Evolutionary conservation across 306 rosid species (phyloP), one percentile per base, ranked within the genome.

Genomic region (Carpinus fangiana): DNA sequence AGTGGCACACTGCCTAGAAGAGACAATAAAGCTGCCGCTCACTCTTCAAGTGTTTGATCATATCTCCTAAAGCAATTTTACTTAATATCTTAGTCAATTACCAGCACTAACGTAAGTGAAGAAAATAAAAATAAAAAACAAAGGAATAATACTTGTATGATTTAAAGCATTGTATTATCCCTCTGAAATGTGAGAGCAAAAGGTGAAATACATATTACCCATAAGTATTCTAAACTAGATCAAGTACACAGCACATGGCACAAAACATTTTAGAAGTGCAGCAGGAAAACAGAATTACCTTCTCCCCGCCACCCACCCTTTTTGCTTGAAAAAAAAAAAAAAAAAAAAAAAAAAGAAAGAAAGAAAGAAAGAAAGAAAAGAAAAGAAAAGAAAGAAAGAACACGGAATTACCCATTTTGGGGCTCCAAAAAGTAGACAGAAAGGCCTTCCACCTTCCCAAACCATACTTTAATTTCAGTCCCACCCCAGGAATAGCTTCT

Each of bases 381-480:
- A 16, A 36, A 56, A 14, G 43, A 43, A 76, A 66, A 60, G 26
- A 23, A 31, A 31, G 34, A 75, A 61, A 46, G 76, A 88, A 78
- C 43, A 78, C 26, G 53, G 47, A 16, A 48, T 78, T 93, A 91
- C 99, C 99, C 88, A 80, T 96, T 96, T 80, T 88, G 98, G 79
- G 98, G 97, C 87, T 96, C 99, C 96, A 96, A 81, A 84, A 96
- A 89, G 94, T 88, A 91, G 77, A 93, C 98, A 50, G 97, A 84
- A 76, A 96, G 84, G 75, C 98, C 96, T 79, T 93, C 99, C 73
- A 93, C 99, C 82, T 91, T 91, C 84, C 99, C 99, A 76, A 72
- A 89, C 94, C 94, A 96, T 73, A 90, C 93, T 86, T 96, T 96
- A 83, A 96, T 84, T 83, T 96, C 99, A 72, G 98, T 93, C 76